Evolutionary conservation across 177 flowering plant species (phyloP), one percentile per base, ranked within the genome.

Genomic region (Vitis hybrid): DNA sequence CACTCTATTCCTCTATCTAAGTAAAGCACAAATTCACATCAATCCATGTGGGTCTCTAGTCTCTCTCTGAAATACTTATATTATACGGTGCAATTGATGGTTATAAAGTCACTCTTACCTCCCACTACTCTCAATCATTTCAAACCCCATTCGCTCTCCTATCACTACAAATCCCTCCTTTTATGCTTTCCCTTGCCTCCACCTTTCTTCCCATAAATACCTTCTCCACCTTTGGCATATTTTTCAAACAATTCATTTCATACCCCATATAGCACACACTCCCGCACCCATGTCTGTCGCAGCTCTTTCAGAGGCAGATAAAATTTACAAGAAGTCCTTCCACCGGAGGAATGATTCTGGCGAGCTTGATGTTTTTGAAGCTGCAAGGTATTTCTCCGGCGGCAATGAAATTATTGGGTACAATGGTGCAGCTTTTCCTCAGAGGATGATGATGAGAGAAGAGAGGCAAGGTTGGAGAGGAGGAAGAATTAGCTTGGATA

Each of bases 321-420:
- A 62, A 55, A 7, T 75, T 15, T 56, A 69, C 80, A 88, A 78
- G 80, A 86, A 78, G 21, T 31, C 87, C 2, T 73, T 69, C 71
- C 93, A 85, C 73, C 71, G 79, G 33, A 72, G 88, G 58, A 82
- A 84, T 9, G 81, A 80, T 68, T 94, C 97, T 6, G 90, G 84
- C 22, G 98, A 94, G 78, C 87, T 94, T 50, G 97, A 90, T 45
- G 97, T 94, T 29, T 94, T 94, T 31, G 97, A 95, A 72, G 99
- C 99, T 0, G 85, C 92, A 3, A 61, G 84, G 15, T 95, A 95
- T 68, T 95, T 93, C 82, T 85, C 95, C 2, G 93, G 82, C 5
- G 72, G 74, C 71, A 78, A 70, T 22, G 88, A 85, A 64, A 56
- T 52, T 31, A 8, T 45, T 55, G 73, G 63, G 29, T 62, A 62